Evolutionary conservation across 148 eudicot species (phyloP).

Genomic region (Amaranthus palmeri): DNA sequence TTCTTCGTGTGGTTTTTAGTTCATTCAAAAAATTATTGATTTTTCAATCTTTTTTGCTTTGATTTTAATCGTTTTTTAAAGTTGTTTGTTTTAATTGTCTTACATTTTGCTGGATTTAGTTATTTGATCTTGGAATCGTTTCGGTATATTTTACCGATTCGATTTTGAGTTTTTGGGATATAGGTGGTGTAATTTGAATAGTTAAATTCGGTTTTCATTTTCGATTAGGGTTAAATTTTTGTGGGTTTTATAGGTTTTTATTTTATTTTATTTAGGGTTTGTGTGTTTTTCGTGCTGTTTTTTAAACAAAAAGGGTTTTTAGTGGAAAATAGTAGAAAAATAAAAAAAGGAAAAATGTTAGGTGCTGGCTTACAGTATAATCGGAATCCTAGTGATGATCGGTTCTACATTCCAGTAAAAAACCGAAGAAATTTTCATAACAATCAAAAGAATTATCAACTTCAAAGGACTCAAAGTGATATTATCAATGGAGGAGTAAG

Average conservation of each 20-base stretch:
- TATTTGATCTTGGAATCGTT: slow-evolving; percentile 18
- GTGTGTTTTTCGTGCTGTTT: background rate
- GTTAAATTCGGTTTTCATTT: background rate
- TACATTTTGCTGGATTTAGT: background rate
- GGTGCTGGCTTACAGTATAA: slow-evolving; percentile 68
- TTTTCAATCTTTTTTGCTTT: background rate
- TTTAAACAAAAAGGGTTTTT: slow-evolving; percentile 11
- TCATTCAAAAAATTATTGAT: background rate
- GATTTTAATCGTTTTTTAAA: background rate
- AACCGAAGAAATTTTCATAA: slow-evolving; percentile 32
- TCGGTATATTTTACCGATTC: slow-evolving; percentile 13
- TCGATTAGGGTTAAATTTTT: background rate
- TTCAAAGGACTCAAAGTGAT: slow-evolving; percentile 41
- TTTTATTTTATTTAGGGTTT: background rate
- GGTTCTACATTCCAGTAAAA: slow-evolving; percentile 47
- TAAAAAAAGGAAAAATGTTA: slow-evolving; percentile 34
- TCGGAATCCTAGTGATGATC: slow-evolving; percentile 48
- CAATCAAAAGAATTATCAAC: slow-evolving; percentile 26
- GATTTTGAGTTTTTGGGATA: background rate
- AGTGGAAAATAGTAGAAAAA: background rate
- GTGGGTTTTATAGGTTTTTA: background rate
- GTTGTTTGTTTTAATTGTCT: background rate
- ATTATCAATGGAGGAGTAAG: slow-evolving; percentile 15
- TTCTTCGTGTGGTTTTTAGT: background rate
- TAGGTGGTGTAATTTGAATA: background rate